Conservation (phyloP, 2,329 filamentous ascomycete species). For the Xylaria sp. region DNA sequence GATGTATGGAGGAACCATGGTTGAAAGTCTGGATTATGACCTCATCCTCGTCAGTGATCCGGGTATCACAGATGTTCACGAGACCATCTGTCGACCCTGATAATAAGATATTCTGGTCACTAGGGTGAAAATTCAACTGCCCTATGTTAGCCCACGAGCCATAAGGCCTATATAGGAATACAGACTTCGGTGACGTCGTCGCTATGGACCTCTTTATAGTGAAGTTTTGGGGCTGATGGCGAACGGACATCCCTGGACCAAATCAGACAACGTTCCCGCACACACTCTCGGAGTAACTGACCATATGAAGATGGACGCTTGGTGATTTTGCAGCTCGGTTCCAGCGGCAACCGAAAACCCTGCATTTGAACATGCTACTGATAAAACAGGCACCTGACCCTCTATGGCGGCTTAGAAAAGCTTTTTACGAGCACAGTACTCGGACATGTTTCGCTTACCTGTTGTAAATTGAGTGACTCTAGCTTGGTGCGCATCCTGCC, state of each 20-base stretch:
- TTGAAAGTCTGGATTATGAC: slow-evolving; percentile 82
- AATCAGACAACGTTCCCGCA: slow-evolving; percentile 27
- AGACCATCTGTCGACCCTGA: slow-evolving; percentile 84
- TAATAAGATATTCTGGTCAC: slow-evolving; percentile 69
- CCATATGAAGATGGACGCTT: slow-evolving; percentile 71
- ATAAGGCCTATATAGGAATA: slow-evolving; percentile 38
- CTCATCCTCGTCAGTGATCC: slow-evolving; percentile 78
- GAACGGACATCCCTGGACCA: slow-evolving; percentile 67
- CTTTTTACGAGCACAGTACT: slow-evolving; percentile 7
- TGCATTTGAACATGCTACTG: slow-evolving; percentile 69
- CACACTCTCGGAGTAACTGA: slow-evolving; percentile 48
- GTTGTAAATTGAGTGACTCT: slow-evolving; percentile 57
- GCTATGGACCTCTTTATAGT: slow-evolving; percentile 73
- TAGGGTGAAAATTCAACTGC: slow-evolving; percentile 71
- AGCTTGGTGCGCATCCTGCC: slow-evolving; percentile 55
- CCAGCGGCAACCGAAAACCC: slow-evolving; percentile 75
- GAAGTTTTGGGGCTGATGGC: slow-evolving; percentile 58
- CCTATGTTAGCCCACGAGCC: slow-evolving; percentile 41
- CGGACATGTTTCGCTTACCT: slow-evolving; percentile 52
- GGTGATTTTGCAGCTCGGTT: slow-evolving; percentile 75
- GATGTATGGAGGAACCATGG: slow-evolving; percentile 78
- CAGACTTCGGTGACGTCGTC: slow-evolving; percentile 72
- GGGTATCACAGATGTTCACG: slow-evolving; percentile 79
- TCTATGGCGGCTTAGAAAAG: slow-evolving; percentile 50
- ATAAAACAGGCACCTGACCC: slow-evolving; percentile 66